phyloP scores from a whole-genome alignment of 2,329 filamentous ascomycete genomes.

The Cordyceps pruinosa region DNA sequence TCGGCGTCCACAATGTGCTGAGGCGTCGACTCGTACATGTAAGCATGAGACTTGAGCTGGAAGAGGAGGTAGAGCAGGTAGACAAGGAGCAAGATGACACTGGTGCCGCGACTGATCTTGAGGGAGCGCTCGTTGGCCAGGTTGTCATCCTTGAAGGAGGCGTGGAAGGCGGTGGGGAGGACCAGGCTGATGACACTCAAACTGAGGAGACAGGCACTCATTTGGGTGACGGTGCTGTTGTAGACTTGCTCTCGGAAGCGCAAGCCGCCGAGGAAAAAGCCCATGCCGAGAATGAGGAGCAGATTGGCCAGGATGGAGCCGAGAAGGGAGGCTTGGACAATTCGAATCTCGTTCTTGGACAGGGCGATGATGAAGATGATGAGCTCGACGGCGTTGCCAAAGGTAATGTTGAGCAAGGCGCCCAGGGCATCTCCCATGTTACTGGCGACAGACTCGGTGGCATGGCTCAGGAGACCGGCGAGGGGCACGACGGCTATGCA shows the following conservation, averaged over 20 bases:
- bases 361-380: conserved; percentile 50
- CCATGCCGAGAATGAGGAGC: conserved; percentile 85
- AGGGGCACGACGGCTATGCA: conserved; percentile 69
- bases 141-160: conserved; percentile 61
- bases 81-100: conserved; percentile 73
- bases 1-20: conserved; percentile 92
- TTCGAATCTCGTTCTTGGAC: conserved; percentile 68
- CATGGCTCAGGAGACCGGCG: conserved; percentile 63
- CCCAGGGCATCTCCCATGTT: conserved; percentile 67
- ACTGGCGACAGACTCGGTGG: conserved; percentile 67
- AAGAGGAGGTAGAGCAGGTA: conserved; percentile 82
- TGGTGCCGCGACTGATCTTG: conserved; percentile 83
- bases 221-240: conserved; percentile 91
- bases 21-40: conserved; percentile 87
- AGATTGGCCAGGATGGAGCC: conserved; percentile 87
- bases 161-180: conserved; percentile 86
- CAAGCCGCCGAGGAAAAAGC: conserved; percentile 78
- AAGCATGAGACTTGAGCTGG: conserved; percentile 85
- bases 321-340: conserved; percentile 83
- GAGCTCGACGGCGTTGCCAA: conserved; percentile 72
- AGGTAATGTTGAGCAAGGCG: conserved; percentile 68
- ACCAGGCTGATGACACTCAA: conserved; percentile 84
- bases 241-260: conserved; percentile 90
- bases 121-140: conserved; percentile 65
- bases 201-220: conserved; percentile 89